Conservation (phyloP, 352 stramenopile species). For the Aphanomyces invadans region DNA sequence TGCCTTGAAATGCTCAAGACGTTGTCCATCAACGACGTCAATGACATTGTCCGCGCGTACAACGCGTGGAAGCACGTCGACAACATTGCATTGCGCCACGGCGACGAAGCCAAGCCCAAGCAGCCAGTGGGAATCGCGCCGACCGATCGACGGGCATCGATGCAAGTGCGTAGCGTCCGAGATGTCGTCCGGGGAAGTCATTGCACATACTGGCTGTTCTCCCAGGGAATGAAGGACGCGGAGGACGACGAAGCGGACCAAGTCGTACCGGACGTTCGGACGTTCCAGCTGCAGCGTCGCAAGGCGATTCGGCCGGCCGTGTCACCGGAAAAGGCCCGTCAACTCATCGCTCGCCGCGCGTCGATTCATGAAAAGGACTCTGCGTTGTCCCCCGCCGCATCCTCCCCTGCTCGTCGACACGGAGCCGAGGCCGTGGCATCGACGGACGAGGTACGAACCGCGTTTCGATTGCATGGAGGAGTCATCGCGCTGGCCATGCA, state of each 20-base stretch:
- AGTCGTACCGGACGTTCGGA: neutral
- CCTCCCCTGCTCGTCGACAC: too few relatives aligned
- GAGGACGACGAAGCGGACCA: neutral
- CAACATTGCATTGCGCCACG: neutral
- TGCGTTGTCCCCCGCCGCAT: neutral
- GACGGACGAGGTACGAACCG: too few relatives aligned
- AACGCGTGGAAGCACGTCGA: slow-evolving; percentile 21
- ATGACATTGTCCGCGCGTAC: slow-evolving; percentile 11
- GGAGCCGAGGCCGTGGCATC: too few relatives aligned
- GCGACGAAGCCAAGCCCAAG: neutral
- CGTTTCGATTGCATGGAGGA: too few relatives aligned
- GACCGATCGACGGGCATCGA: neutral
- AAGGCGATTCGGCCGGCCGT: neutral
- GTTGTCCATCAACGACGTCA: slow-evolving; percentile 6
- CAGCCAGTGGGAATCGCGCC: neutral
- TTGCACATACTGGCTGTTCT: too few relatives aligned
- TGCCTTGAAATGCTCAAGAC: slow-evolving; percentile 18
- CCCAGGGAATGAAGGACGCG: neutral
- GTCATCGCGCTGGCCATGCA: neutral
- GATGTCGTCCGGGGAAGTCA: too few relatives aligned
- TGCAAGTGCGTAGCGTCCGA: neutral
- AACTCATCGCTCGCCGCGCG: neutral
- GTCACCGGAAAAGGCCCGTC: neutral
- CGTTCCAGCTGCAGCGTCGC: neutral
- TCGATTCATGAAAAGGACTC: neutral